These are phyloP conservation scores for Hypoxylon fuscum DNA, from an alignment of 495 filamentous ascomycete genomes.

Conservation along the genomic window DNA sequence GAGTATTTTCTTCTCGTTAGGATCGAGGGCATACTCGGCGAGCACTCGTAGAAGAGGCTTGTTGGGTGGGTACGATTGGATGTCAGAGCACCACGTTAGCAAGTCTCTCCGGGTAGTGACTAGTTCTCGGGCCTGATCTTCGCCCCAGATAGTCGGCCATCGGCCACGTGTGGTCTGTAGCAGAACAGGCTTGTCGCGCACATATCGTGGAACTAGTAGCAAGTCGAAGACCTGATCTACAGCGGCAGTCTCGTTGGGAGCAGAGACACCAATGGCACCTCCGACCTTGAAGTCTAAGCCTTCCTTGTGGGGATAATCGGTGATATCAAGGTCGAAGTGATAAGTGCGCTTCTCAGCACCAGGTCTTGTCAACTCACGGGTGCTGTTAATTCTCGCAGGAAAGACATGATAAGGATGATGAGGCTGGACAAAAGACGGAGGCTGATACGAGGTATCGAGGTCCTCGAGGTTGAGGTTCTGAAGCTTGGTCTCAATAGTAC, in stretches of 20 bases:
- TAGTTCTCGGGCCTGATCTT: slow-evolving; percentile 83
- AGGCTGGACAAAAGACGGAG: slow-evolving; percentile 91
- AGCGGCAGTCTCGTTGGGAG: slow-evolving; percentile 78
- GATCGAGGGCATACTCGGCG: slow-evolving; percentile 81
- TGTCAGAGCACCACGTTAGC: slow-evolving; percentile 92
- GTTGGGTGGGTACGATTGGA: slow-evolving; percentile 90
- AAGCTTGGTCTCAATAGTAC: slow-evolving; percentile 30
- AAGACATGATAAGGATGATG: slow-evolving; percentile 93
- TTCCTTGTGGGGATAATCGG: slow-evolving; percentile 89
- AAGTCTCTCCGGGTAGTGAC: slow-evolving; percentile 89
- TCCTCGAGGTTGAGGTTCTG: slow-evolving; percentile 49
- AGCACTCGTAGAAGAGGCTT: slow-evolving; percentile 87
- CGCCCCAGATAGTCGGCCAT: slow-evolving; percentile 98
- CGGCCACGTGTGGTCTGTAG: slow-evolving; percentile 81
- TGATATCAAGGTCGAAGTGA: slow-evolving; percentile 97
- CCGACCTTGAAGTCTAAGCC: slow-evolving; percentile 95
- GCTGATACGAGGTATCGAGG: slow-evolving; percentile 65
- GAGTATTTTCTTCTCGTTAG: slow-evolving; percentile 86
- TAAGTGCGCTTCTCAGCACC: slow-evolving; percentile 97
- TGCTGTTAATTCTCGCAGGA: slow-evolving; percentile 80
- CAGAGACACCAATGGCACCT: slow-evolving; percentile 91
- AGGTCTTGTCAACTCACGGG: slow-evolving; percentile 85
- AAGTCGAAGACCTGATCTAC: slow-evolving; percentile 87
- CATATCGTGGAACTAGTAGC: slow-evolving; percentile 76
- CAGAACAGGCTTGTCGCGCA: slow-evolving; percentile 82